Evolutionary conservation across 176 grass and related monocot genomes (phyloP).

Genomic region (Triticum monococcum): DNA sequence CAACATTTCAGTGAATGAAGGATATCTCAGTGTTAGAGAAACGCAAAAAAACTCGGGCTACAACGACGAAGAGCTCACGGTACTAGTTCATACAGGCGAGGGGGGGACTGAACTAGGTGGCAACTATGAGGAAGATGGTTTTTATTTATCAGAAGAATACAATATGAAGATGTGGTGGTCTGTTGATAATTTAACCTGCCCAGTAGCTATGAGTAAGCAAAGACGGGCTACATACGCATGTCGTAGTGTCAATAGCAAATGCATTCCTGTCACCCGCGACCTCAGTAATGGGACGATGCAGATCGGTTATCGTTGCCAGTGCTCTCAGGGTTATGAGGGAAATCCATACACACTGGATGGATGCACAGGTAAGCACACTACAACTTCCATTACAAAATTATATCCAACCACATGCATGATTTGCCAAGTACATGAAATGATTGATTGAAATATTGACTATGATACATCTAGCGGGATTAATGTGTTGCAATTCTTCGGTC

Average conservation of each 20-base stretch:
- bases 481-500: no score
- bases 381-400: not conserved
- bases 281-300: not conserved
- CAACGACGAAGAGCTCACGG: fast-evolving
- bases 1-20: not conserved
- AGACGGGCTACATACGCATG: not conserved
- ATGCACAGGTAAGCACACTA: slow-evolving; percentile 9
- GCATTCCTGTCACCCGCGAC: not conserved
- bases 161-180: slow-evolving; percentile 16
- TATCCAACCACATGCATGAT: not conserved
- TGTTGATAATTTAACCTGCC: not conserved
- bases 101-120: fast-evolving
- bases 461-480: not conserved
- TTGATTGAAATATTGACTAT: not conserved
- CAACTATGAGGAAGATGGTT: fast-evolving
- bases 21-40: not conserved
- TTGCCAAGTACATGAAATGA: not conserved
- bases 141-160: not conserved
- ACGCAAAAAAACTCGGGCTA: not conserved
- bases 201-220: not conserved
- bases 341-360: slow-evolving; percentile 42
- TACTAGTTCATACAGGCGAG: fast-evolving
- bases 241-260: not conserved
- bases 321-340: not conserved
- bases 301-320: slow-evolving; percentile 40